Percentiles rank a stretch among this genome's conserved stretches.
phyloP scores from a whole-genome alignment of 2,329 filamentous ascomycete genomes.

The Coccinonectria pachysandricola region DNA sequence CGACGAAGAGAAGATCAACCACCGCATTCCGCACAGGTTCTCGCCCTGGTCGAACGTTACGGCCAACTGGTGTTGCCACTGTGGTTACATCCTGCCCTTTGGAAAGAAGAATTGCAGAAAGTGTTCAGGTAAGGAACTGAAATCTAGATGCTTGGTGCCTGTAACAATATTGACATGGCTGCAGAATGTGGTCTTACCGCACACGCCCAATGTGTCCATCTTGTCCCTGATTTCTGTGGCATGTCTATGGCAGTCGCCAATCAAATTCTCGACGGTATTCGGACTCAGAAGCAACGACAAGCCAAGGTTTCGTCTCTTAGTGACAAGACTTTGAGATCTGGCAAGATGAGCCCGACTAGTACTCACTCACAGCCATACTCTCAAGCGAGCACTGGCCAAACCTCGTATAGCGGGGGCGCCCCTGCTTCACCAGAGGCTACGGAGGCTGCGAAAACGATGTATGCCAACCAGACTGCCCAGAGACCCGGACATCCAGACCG shows the following conservation, averaged over 20 bases:
- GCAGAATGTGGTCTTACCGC: conserved; percentile 84
- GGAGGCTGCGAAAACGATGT: conserved; percentile 55
- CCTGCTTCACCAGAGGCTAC: conserved; percentile 37
- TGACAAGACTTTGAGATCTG: conserved; percentile 53
- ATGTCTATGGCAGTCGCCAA: conserved; percentile 99
- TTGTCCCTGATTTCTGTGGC: conserved; percentile 96
- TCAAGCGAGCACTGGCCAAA: conserved; percentile 22
- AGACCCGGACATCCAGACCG: conserved; percentile 42
- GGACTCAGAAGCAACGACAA: conserved; percentile 62
- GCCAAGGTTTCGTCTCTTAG: conserved; percentile 48
- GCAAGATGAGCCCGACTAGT: conserved; percentile 35
- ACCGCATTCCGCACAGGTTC: conserved; percentile 96
- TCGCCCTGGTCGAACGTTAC: conserved; percentile 95
- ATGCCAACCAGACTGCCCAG: conserved; percentile 43
- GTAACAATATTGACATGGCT: too few species aligned
- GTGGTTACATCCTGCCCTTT: conserved; percentile 88
- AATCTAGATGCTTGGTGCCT: too few species aligned
- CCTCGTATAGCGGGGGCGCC: conserved; percentile 13
- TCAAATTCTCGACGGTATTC: conserved; percentile 79
- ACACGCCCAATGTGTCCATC: conserved; percentile 82
- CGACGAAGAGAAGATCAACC: conserved; percentile 99
- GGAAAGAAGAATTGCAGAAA: conserved; percentile 92
- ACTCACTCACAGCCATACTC: conserved; percentile 24
- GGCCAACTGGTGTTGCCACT: conserved; percentile 99
- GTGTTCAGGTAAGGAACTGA: conserved; percentile 61